These are phyloP conservation scores for Mediolabrus comicus DNA, from an alignment of 108 stramenopile genomes.

Conservation along the genomic window DNA sequence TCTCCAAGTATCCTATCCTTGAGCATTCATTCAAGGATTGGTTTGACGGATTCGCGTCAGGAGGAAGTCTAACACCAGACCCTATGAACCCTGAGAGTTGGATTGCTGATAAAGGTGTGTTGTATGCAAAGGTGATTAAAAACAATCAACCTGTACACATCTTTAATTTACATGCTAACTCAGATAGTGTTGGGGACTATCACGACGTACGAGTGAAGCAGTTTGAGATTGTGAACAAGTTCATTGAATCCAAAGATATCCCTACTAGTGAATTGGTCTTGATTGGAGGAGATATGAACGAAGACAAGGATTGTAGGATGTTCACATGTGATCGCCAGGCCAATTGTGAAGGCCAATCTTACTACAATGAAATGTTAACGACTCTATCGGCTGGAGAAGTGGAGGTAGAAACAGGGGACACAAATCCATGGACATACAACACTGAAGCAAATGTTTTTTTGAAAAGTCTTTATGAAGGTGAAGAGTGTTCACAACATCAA, in stretches of 20 bases:
- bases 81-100: neutral
- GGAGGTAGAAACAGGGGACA: neutral
- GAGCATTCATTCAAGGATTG: neutral
- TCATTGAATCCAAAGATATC: constrained; percentile 12
- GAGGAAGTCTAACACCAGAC: neutral
- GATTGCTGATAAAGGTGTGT: neutral
- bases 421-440: constrained; percentile 8
- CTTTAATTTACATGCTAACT: constrained; percentile 8
- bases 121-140: neutral
- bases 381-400: neutral
- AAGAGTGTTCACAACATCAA: constrained; percentile 6
- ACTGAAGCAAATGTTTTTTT: constrained; percentile 3
- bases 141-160: neutral
- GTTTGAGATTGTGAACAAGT: constrained; percentile 2
- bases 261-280: constrained; percentile 9
- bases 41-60: neutral
- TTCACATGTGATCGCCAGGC: constrained; percentile 4
- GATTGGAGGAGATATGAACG: constrained; percentile 16
- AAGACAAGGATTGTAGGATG: constrained; percentile 17
- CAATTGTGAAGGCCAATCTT: constrained; percentile 5
- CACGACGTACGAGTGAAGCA: constrained; percentile 8
- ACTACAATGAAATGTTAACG: constrained; percentile 15
- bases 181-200: constrained; percentile 2
- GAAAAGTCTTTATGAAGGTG: constrained; percentile 1
- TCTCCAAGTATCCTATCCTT: neutral